Base-by-base conservation (phyloP, 2,329 filamentous ascomycete genomes). In the Magnaporthiopsis incrustans region DNA sequence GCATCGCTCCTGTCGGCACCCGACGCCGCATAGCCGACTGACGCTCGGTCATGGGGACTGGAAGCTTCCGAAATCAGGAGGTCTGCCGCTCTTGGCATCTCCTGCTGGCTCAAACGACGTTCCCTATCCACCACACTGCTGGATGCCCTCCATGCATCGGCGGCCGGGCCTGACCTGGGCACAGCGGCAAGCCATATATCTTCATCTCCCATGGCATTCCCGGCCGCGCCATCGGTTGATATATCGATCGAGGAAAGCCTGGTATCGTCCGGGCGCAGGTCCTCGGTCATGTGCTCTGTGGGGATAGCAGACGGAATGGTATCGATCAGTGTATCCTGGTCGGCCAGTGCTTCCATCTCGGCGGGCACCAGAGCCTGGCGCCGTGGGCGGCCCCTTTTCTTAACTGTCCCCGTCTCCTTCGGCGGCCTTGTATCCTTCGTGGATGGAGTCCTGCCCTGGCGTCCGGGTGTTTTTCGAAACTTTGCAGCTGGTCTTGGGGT, bases 301-400 rank as follows among this genome's bases (percentile, higher is more conserved):
- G 63, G 38, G 27, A 60, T 60, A 4, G 56, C 63, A 30, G 57
- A 32, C 12, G 57, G 53, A 35, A 53, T 61, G 26, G 53, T 61
- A 22, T 63, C 64, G 38, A 58, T 60, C n/a, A 53, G 32, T 1
- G 64, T 60, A 25, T 67, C 68, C 62, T 69, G 67, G 58, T 70
- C 69, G 25, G 65, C 65, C 30, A 72, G 68, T 53, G 66, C 68
- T 33, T 71, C 70, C 56, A 73, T 69, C 57, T 71, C 70, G 10
- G 70, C 68, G 11, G 68, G 66, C 7, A 62, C 65, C 56, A 71
- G 61, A 10, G 69, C 67, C 63, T 68, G 67, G 22, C 73, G 73
- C 38, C 73, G 70, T 10, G 71, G 72, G 2, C 74, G 70, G 7
- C 73, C 73, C 59, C 73, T 70, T 63, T 73, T 74, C 62, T 69